These are phyloP conservation scores for Podaxis sp. DNA, from an alignment of 768 basidiomycete species.

Conservation along the genomic window DNA sequence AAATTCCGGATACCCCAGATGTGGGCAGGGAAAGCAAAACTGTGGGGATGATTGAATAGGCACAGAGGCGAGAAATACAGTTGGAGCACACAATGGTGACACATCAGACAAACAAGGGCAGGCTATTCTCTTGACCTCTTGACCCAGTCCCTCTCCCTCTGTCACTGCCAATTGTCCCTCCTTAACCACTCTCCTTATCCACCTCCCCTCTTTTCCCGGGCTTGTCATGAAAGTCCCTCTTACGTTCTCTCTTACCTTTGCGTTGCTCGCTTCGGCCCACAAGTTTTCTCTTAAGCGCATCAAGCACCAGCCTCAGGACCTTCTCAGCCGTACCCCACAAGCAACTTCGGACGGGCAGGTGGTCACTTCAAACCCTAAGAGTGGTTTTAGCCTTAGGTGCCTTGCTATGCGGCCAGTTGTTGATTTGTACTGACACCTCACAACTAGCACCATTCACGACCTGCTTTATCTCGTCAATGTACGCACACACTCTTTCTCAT, in stretches of 20 bases:
- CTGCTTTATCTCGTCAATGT: constrained; percentile 78
- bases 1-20: too few species aligned
- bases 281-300: constrained; percentile 44
- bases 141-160: constrained; percentile 8
- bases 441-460: constrained; percentile 63
- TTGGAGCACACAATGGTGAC: too few species aligned
- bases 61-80: constrained; percentile 33
- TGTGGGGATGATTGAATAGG: constrained; percentile 27
- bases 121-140: background rate
- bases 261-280: constrained; percentile 33
- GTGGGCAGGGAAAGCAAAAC: background rate
- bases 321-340: constrained; percentile 33
- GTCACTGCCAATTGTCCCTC: constrained; percentile 14
- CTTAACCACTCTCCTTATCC: constrained; percentile 23
- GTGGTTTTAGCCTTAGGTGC: constrained; percentile 42
- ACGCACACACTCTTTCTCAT: constrained; percentile 23
- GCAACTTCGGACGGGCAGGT: constrained; percentile 29
- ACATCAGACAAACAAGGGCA: background rate
- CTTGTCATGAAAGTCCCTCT: constrained; percentile 38
- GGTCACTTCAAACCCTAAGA: constrained; percentile 24
- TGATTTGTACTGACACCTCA: constrained; percentile 16
- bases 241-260: constrained; percentile 32
- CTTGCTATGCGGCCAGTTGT: constrained; percentile 14
- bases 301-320: constrained; percentile 22
- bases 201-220: constrained; percentile 17